Evolutionary conservation across 2,329 filamentous ascomycete species (phyloP).

Genomic region (Aspergillus udagawae): DNA sequence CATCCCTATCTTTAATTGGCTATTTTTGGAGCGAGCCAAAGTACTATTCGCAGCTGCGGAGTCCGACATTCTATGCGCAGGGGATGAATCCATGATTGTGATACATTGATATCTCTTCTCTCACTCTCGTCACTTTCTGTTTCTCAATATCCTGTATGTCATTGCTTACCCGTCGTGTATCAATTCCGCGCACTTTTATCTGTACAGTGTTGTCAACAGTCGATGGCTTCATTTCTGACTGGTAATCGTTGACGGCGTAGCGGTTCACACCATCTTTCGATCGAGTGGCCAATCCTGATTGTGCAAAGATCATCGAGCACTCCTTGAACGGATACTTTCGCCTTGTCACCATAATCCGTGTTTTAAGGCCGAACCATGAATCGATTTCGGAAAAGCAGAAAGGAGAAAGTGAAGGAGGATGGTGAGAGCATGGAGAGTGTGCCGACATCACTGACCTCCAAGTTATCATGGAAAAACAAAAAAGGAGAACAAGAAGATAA

Average conservation of each 20-base stretch:
- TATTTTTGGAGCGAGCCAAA: not conserved
- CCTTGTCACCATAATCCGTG: not conserved
- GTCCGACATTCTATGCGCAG: not conserved
- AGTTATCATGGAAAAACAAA: slow-evolving; percentile 50
- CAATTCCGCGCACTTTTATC: not conserved
- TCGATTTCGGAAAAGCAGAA: slow-evolving; percentile 40
- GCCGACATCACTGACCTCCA: slow-evolving; percentile 30
- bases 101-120: not conserved
- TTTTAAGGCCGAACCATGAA: slow-evolving; percentile 30
- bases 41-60: not conserved
- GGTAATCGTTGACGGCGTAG: not conserved
- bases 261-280: not conserved
- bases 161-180: not conserved
- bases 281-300: not conserved
- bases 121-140: not conserved
- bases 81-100: not conserved
- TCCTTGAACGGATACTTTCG: not conserved
- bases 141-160: not conserved
- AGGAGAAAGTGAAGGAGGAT: slow-evolving; percentile 26
- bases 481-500: slow-evolving; percentile 46
- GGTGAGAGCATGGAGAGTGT: slow-evolving; percentile 37
- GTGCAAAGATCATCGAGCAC: not conserved
- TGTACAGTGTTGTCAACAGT: not conserved
- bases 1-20: not conserved
- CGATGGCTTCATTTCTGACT: not conserved